These are phyloP conservation scores for Fragilaria radians DNA, from an alignment of 108 stramenopile species.

Conservation along the genomic window DNA sequence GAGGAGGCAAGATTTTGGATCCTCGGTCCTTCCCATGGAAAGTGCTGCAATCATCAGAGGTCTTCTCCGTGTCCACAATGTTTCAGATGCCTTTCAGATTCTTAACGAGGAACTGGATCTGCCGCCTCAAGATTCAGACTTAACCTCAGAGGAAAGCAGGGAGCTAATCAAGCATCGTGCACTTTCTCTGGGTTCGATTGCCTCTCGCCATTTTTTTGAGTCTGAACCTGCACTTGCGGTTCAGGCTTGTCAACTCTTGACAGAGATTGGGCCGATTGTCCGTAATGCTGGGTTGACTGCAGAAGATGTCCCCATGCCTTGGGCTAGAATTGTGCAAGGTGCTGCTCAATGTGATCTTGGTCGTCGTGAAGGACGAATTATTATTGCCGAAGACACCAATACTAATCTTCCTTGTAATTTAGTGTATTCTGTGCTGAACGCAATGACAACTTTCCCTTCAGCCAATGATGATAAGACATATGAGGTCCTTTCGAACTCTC, in stretches of 20 bases:
- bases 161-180: constrained; percentile 57
- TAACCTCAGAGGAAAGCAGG: constrained; percentile 19
- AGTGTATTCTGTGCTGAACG: constrained; percentile 69
- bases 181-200: constrained; percentile 61
- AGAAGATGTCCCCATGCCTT: constrained; percentile 52
- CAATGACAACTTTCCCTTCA: constrained; percentile 77
- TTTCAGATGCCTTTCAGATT: constrained; percentile 59
- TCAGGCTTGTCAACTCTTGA: constrained; percentile 44
- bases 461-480: constrained; percentile 77
- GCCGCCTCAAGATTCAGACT: constrained; percentile 33
- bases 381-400: constrained; percentile 13
- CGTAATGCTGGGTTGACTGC: constrained; percentile 37
- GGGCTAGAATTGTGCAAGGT: constrained; percentile 68
- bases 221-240: constrained; percentile 52
- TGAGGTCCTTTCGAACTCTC: constrained; percentile 77
- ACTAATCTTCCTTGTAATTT: constrained; percentile 52
- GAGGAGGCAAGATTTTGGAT: constrained; percentile 39
- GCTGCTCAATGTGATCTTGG: constrained; percentile 68
- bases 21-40: constrained; percentile 68
- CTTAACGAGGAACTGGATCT: constrained; percentile 67
- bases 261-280: constrained; percentile 52
- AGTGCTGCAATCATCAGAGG: constrained; percentile 73
- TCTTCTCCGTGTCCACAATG: constrained; percentile 52
- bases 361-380: constrained; percentile 46
- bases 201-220: constrained; percentile 76